Percentiles rank a stretch among this genome's conserved stretches.
Evolutionary conservation across 2,329 filamentous ascomycete genomes (phyloP).

Genomic region (Kalmusia sp.): DNA sequence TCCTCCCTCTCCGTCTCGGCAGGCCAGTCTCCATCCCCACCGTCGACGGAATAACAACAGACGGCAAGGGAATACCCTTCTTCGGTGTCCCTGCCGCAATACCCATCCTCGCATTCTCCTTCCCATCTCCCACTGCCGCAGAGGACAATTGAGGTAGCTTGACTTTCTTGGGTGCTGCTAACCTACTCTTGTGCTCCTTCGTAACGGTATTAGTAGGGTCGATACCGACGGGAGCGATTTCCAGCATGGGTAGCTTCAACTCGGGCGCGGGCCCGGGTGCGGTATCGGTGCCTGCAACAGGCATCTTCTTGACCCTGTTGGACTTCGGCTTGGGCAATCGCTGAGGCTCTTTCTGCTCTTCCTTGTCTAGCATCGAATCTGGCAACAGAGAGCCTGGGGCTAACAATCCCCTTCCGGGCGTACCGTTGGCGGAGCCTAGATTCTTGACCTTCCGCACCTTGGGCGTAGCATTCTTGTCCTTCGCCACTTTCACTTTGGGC

Average conservation of each 20-base stretch:
- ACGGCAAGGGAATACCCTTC: constrained; percentile 37
- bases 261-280: constrained; percentile 12
- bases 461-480: constrained; percentile 39
- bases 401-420: constrained; percentile 46
- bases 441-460: constrained; percentile 39
- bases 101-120: constrained; percentile 31
- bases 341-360: constrained; percentile 19
- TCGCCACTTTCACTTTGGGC: constrained; percentile 30
- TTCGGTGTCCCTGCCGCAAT: constrained; percentile 34
- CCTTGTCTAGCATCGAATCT: constrained; percentile 31
- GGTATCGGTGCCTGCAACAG: constrained; percentile 20
- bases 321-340: constrained; percentile 25
- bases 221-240: constrained; percentile 30
- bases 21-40: constrained; percentile 35
- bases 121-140: constrained; percentile 22
- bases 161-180: constrained; percentile 44
- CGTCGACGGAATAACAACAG: constrained; percentile 23
- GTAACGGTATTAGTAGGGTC: constrained; percentile 15
- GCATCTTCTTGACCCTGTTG: constrained; percentile 31
- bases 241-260: constrained; percentile 26
- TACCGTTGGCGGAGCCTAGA: constrained; percentile 46
- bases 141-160: constrained; percentile 34
- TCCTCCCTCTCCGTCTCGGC: constrained; percentile 37
- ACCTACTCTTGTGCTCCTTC: constrained; percentile 39
- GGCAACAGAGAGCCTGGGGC: constrained; percentile 38